These are phyloP conservation scores for Neodidymelliopsis sp. DNA, from an alignment of 2,329 filamentous ascomycete genomes.

Conservation along the genomic window DNA sequence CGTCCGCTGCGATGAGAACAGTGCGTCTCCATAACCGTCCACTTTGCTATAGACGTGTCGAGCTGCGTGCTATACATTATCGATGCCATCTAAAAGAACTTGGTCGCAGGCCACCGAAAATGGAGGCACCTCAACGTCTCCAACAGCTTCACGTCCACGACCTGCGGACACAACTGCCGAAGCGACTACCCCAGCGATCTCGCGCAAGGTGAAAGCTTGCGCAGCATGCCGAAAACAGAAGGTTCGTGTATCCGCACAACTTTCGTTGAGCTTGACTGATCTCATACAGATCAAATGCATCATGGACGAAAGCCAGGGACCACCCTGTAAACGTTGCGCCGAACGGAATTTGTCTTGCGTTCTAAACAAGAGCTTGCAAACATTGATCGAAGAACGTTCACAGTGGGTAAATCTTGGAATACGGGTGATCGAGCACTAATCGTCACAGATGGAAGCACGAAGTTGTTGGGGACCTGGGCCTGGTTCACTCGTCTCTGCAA, in stretches of 20 bases:
- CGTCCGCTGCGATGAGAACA: conserved; percentile 8
- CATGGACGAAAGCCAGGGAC: conserved; percentile 56
- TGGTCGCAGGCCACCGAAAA: conserved; percentile 32
- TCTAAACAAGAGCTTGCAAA: conserved; percentile 60
- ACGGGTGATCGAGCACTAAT: background rate
- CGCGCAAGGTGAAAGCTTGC: conserved; percentile 54
- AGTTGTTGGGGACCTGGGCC: conserved; percentile 35
- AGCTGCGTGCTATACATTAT: no score
- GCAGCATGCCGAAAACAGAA: conserved; percentile 63
- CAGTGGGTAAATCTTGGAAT: conserved; percentile 28
- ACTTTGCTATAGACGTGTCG: no score
- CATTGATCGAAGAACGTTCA: conserved; percentile 56
- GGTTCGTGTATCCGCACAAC: conserved; percentile 20
- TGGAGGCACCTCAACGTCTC: conserved; percentile 17
- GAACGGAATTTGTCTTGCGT: conserved; percentile 60
- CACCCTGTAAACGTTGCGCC: conserved; percentile 58
- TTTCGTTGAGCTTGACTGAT: conserved; percentile 10
- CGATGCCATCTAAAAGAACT: conserved; percentile 36
- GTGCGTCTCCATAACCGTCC: background rate
- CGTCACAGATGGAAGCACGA: conserved; percentile 34
- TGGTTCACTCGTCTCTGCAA: conserved; percentile 49
- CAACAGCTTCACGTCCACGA: conserved; percentile 18
- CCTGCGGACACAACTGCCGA: conserved; percentile 15
- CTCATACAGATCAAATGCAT: conserved; percentile 58
- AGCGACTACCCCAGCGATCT: conserved; percentile 35